Base-by-base conservation (phyloP, 2,329 filamentous ascomycete genomes). In the Alternaria postmessia region DNA sequence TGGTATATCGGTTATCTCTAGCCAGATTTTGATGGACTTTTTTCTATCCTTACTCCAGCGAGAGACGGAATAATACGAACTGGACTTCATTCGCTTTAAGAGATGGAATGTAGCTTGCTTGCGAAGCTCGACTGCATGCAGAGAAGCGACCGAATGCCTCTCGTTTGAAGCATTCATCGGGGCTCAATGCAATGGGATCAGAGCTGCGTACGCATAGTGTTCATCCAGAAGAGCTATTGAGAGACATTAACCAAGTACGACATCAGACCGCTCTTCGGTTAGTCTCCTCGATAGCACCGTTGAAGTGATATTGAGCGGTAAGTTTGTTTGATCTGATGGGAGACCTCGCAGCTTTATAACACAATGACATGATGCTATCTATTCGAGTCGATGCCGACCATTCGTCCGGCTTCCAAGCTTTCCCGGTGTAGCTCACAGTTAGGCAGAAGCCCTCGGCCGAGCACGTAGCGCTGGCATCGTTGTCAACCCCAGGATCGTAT, bases 341-440 rank as follows among this genome's bases (percentile, higher is more conserved):
- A 7, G 14, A 16, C 32, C 12, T 16, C 12, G 12, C 32, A 12
- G 32, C 14, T 36, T 16, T 36, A 16, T 36, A 36, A 16, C 32
- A 36, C 14, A 5, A 36, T 5, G 32, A 14, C 14, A 36, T 38
- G 34, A 38, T n/a, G 36, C 16, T 38, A 8, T 16, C 5, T 38
- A 8, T 7, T 8, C 36, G n/a, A 18, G n/a, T n/a, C 36, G 8
- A 38, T 18, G 4, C 36, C 5, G 16, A 28, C 42, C 20, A 20
- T 46, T 24, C n/a, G 26, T 46, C 20, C 8, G 26, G 14, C 18
- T 24, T 16, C 20, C 20, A 46, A 24, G 42, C 42, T 46, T 24
- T 26, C 12, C 24, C 42, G 42, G 64, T 64, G 61, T 46, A 44
- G 34, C 12, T 6, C 34, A 36, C 11, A 36, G 34, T n/a, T n/a